Base-by-base conservation (phyloP, 2,329 filamentous ascomycete species). In the Ophiocordyceps camponoti-floridani region DNA sequence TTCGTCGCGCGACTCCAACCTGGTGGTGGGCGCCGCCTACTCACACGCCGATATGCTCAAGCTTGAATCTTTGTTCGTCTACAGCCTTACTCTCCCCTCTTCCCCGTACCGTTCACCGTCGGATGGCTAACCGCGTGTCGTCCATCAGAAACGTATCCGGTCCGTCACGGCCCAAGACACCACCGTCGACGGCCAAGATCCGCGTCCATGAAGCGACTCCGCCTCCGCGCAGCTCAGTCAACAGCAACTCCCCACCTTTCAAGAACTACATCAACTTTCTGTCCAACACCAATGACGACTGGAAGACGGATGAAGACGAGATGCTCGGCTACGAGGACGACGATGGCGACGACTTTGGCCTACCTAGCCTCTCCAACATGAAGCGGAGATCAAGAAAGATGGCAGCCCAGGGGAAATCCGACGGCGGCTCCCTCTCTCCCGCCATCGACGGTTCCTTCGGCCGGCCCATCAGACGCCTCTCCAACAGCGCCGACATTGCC, bases 1-100 rank as follows among this genome's bases (percentile, higher is more conserved):
- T 40, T 51, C 51, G 30, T 59, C 66, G 44, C 72, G 74, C 58
- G 79, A 83, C 53, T 66, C 78, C 43, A 77, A 70, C 55, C 75
- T 89, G 49, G 84, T 98, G 33, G 83, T 96, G 47, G 91, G 91
- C 53, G 91, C 91, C 46, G 82, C 88, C 41, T 98, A 98, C 60
- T 96, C 91, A 13, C 91, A 98, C 63, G 85, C 89, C 27, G 88
- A 96, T 64, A 85, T 94, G 58, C 72, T 95, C 54, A 94, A 89
- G 62, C 82, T 89, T 56, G 84, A 86, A 56, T 76, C 79, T 27
- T 55, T 89, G 85, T 91, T 73, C 52, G 73, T 62, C 30, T 18
- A 13, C 10, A 8, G 16, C 45, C 10, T 16, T 14, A 11, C 38
- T 41, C 12, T 41, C 18, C 38, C 23, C 23, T 23, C 23, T 23